Conservation (phyloP, 2,329 filamentous ascomycete species). For the Lomentospora prolificans region DNA sequence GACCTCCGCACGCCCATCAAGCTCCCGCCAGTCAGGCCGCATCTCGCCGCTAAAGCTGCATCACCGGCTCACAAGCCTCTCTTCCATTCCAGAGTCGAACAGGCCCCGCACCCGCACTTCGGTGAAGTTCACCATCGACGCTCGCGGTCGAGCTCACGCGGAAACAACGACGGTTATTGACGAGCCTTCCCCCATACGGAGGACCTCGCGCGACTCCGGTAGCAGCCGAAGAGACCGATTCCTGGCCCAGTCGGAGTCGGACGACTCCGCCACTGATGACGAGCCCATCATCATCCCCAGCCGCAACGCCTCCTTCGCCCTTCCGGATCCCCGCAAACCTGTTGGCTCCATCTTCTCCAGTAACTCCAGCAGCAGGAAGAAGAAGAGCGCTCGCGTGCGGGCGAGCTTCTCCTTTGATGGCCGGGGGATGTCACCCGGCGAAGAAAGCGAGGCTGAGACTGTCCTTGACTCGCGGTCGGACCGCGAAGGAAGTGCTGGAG, state of each 20-base stretch:
- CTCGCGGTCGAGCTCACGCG: conserved; percentile 48
- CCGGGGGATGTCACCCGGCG: conserved; percentile 22
- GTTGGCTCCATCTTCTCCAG: conserved; percentile 37
- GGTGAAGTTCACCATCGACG: conserved; percentile 54
- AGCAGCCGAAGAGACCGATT: conserved; percentile 5
- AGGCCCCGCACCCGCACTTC: conserved; percentile 39
- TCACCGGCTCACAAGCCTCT: conserved; percentile 40
- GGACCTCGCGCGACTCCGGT: conserved; percentile 12
- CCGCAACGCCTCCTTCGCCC: conserved; percentile 42
- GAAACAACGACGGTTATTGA: conserved; percentile 38
- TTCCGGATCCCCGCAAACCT: conserved; percentile 43
- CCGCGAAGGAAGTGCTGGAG: conserved; percentile 30
- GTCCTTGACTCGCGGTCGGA: conserved; percentile 33
- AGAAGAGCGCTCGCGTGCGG: conserved; percentile 36
- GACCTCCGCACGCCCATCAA: conserved; percentile 6
- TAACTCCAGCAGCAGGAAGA: conserved; percentile 34
- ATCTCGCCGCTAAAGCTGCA: conserved; percentile 41
- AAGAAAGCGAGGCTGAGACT: conserved; percentile 52
- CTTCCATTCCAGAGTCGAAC: conserved; percentile 47
- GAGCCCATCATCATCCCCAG: conserved; percentile 57
- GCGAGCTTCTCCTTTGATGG: conserved; percentile 24
- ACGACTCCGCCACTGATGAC: conserved; percentile 51
- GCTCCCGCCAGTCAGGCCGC: conserved; percentile 31
- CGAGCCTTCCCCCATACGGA: conserved; percentile 17
- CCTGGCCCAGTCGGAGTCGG: conserved; percentile 25